phyloP scores from a whole-genome alignment of 116 monocot genomes.

The Cymodocea nodosa region DNA sequence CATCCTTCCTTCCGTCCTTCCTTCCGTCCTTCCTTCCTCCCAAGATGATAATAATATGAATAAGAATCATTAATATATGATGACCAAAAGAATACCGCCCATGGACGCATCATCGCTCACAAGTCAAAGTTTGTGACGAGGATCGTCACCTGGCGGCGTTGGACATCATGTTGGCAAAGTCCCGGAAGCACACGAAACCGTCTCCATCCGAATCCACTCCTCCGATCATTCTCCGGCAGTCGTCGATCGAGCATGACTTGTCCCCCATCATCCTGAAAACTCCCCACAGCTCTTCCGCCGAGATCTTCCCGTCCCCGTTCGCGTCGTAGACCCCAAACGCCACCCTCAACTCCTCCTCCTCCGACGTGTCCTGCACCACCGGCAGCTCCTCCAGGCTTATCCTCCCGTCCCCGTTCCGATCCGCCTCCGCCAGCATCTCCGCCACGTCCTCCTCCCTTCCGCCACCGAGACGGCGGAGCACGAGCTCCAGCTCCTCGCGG shows the following conservation, averaged over 20 bases:
- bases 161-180: conserved; percentile 85
- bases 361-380: conserved; percentile 10
- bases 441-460: conserved; percentile 28
- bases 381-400: conserved; percentile 33
- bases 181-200: conserved; percentile 73
- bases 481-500: conserved; percentile 27
- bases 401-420: conserved; percentile 22
- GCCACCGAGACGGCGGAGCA: conserved; percentile 34
- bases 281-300: conserved; percentile 64
- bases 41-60: too few relatives aligned
- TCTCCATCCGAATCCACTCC: conserved; percentile 68
- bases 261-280: conserved; percentile 47
- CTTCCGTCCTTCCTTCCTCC: too few relatives aligned
- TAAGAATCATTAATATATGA: too few relatives aligned
- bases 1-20: too few relatives aligned
- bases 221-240: conserved; percentile 76
- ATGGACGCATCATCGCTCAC: too few relatives aligned
- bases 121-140: too few relatives aligned
- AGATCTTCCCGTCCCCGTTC: conserved; percentile 79
- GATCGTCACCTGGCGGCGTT: background rate
- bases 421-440: conserved; percentile 31
- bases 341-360: conserved; percentile 48
- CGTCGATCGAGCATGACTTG: conserved; percentile 46
- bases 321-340: conserved; percentile 67
- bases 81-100: too few relatives aligned